phyloP scores from a whole-genome alignment of 805 yeast species.

The Kazachstania bromeliacearum region DNA sequence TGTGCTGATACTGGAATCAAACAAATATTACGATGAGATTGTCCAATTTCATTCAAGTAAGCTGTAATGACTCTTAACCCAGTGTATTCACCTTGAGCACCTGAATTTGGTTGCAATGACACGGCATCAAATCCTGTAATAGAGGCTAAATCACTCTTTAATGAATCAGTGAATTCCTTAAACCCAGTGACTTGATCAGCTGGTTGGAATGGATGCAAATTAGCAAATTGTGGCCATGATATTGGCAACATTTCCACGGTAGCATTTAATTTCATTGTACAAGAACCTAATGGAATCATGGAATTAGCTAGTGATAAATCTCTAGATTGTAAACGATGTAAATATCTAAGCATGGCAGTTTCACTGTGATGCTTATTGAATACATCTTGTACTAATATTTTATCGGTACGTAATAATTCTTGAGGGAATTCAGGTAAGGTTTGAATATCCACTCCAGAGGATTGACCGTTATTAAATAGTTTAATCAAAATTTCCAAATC shows the following conservation, averaged over 20 bases:
- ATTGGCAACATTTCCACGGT: slow-evolving; percentile 92
- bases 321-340: slow-evolving; percentile 73
- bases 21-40: slow-evolving; percentile 71
- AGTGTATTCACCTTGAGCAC: slow-evolving; percentile 97
- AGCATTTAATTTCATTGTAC: slow-evolving; percentile 95
- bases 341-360: slow-evolving; percentile 87
- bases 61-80: slow-evolving; percentile 81
- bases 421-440: slow-evolving; percentile 43
- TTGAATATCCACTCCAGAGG: slow-evolving; percentile 9
- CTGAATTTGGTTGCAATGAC: slow-evolving; percentile 92
- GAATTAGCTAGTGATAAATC: slow-evolving; percentile 91
- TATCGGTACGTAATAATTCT: slow-evolving; percentile 45
- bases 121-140: slow-evolving; percentile 91
- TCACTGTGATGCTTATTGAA: slow-evolving; percentile 87
- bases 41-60: slow-evolving; percentile 63
- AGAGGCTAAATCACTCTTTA: slow-evolving; percentile 76
- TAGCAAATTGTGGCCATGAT: slow-evolving; percentile 87
- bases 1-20: slow-evolving; percentile 96
- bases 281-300: slow-evolving; percentile 95
- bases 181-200: slow-evolving; percentile 83
- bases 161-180: slow-evolving; percentile 58
- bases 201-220: slow-evolving; percentile 91
- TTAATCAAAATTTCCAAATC: slow-evolving; percentile 53
- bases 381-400: slow-evolving; percentile 59
- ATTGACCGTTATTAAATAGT: slow-evolving; percentile 38